Evolutionary conservation across 257 asterid species (phyloP), one percentile per base, ranked within the genome.

Genomic region (Mentha longifolia): DNA sequence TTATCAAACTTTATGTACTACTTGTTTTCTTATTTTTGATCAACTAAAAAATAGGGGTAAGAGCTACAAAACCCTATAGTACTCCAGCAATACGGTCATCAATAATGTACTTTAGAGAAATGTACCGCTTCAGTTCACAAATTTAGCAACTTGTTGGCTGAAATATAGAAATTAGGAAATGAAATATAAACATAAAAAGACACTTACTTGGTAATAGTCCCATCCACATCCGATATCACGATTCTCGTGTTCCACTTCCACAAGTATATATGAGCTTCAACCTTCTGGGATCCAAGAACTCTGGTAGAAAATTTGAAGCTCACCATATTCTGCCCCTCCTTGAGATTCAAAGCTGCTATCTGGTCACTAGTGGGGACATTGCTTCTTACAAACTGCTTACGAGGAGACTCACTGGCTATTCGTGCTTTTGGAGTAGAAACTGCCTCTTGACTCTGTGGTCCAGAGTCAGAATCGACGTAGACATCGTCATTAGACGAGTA

Each of bases 191-290:
- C 8, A 35, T 7, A 2, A 35, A 56, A 55, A 22, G 61, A 68
- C 54, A 33, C 95, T 78, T 79, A 95, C 99, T 86, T 95, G 83
- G 98, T 95, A 80, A 95, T 95, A 73, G 99, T 92, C 74, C 99
- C 99, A 74, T 95, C 99, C 56, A 95, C 99, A 57, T 92, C 98
- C 42, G 99, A 95, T 76, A 95, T 95, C 41, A 95, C 99, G 39
- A 95, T 95, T 39, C 92, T 80, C 3, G 99, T 89, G 88, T 95
- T 92, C 97, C 97, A 95, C 90, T 84, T 89, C 99, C 99, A 95
- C 90, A 95, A 81, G 87, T 95, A 95, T 76, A 95, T 95, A 86
- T 95, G 99, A 84, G 99, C 98, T 76, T 95, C 99, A 64, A 95
- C 98, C 98, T 92, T 95, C 72, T 95, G 99, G 61, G 82, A 77